Conservation (phyloP, 2,329 filamentous ascomycete species). For the Calonectria hongkongensis region DNA sequence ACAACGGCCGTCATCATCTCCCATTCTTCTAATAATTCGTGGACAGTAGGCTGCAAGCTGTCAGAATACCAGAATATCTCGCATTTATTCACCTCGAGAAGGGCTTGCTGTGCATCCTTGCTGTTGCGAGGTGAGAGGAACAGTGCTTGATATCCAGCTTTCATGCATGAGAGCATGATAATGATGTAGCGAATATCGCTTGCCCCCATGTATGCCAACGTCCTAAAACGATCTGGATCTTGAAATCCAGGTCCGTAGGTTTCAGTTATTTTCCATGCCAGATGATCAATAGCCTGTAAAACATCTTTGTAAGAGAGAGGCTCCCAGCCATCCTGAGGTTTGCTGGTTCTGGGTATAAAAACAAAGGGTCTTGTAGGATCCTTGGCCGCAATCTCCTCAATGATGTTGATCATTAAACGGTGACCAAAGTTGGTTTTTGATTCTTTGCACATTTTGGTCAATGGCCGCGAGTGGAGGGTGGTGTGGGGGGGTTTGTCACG, state of each 20-base stretch:
- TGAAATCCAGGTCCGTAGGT: conserved; percentile 1
- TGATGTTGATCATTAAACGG: conserved; percentile 13
- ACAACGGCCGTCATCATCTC: conserved; percentile 48
- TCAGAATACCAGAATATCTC: conserved; percentile 35
- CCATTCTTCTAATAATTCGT: background rate
- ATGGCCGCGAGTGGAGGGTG: too few species aligned
- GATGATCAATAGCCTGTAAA: conserved; percentile 4
- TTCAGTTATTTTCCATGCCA: conserved; percentile 17
- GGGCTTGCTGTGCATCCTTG: conserved; percentile 53
- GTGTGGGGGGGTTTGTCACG: too few species aligned
- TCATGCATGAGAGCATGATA: conserved; percentile 62
- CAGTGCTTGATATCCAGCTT: conserved; percentile 64
- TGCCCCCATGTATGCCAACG: conserved; percentile 58
- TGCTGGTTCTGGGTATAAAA: conserved; percentile 4
- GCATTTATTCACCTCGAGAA: conserved; percentile 54
- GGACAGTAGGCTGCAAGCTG: background rate
- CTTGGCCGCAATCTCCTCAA: conserved; percentile 3
- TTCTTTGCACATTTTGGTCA: too few species aligned
- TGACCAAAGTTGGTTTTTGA: too few species aligned
- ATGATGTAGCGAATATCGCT: conserved; percentile 63
- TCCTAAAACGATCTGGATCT: conserved; percentile 32
- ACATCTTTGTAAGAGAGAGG: conserved; percentile 3
- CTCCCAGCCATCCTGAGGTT: conserved; percentile 14
- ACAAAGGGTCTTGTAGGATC: conserved; percentile 20
- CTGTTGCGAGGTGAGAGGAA: conserved; percentile 58